phyloP scores from a whole-genome alignment of 495 filamentous ascomycete genomes.

The Usnea hakonensis region DNA sequence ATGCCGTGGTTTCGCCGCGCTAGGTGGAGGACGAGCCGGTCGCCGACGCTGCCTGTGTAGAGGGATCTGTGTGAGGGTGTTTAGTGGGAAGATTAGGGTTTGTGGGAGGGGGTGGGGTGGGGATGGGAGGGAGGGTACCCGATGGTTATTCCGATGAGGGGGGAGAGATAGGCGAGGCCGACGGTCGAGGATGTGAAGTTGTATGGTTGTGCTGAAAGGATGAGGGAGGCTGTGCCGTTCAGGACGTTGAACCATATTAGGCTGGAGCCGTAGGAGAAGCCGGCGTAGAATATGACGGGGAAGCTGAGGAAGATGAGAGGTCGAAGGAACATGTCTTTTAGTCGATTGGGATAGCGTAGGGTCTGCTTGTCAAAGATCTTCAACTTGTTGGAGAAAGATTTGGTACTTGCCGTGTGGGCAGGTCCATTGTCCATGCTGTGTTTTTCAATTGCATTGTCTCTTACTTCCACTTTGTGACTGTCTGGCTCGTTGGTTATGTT shows the following conservation, averaged over 20 bases:
- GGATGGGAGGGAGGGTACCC: slow-evolving; percentile 35
- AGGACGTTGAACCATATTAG: slow-evolving; percentile 61
- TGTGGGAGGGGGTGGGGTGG: too few relatives aligned
- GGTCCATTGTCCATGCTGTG: background rate
- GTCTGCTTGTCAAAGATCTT: slow-evolving; percentile 29
- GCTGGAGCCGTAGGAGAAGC: slow-evolving; percentile 57
- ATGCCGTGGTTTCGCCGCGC: slow-evolving; percentile 55
- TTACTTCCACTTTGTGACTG: background rate
- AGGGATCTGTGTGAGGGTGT: too few relatives aligned
- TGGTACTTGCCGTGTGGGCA: slow-evolving; percentile 16
- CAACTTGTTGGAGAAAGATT: slow-evolving; percentile 49
- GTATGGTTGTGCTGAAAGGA: slow-evolving; percentile 50
- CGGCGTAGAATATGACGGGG: slow-evolving; percentile 59
- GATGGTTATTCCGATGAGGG: slow-evolving; percentile 46
- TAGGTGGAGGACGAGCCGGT: slow-evolving; percentile 50
- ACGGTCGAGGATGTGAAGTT: slow-evolving; percentile 53
- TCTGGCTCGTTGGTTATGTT: background rate
- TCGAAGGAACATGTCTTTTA: slow-evolving; percentile 45
- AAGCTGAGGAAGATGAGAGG: slow-evolving; percentile 44
- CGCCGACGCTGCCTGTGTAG: slow-evolving; percentile 49
- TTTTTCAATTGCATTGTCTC: background rate
- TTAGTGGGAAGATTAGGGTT: too few relatives aligned
- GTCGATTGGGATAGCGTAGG: slow-evolving; percentile 31
- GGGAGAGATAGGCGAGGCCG: slow-evolving; percentile 53
- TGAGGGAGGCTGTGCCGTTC: slow-evolving; percentile 56